Base-by-base conservation (phyloP, 805 yeast species). In the Candida incommunis region DNA sequence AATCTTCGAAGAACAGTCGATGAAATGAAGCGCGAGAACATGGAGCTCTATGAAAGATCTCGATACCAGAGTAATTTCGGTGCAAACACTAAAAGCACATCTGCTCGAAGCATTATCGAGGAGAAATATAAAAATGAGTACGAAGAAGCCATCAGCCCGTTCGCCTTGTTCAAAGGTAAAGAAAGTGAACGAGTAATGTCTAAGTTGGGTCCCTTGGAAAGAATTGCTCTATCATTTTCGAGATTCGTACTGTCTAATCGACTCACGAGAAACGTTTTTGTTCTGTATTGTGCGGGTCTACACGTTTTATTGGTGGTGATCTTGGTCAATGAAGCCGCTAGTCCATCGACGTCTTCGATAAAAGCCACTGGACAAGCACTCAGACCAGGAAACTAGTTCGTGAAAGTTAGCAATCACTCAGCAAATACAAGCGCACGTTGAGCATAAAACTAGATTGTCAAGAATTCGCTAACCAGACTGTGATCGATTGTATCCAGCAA, bases 91-190 rank as follows among this genome's bases (percentile, higher is more conserved):
- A 42, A 46, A 21, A 51, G 48, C 51, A 49, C 49, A 46, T 46
- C 42, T 29, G 26, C 13, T 41, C 49, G 23, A 48, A 45, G 43
- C 53, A 41, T 29, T 47, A 57, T 75, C 11, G 94, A 82, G 54
- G 69, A 71, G 25, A 71, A 72, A 51, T 80, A 82, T 58, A 75
- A 74, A 41, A 67, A 71, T 24, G 72, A 63, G 42, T 87, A 83
- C 64, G 95, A 86, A 53, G 78, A 80, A 43, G 80, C 79, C 42
- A 65, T 86, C 41, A 87, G 86, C 53, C 94, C 95, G 25, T 76
- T 87, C 48, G 90, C 83, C 52, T 82, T 77, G 54, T 84, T 90
- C 62, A 74, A 94, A 54, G 72, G 78, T 41, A 67, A 77, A 50
- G 96, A 86, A 57, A 75, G 82, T 27, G 86, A 81, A 54, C 69